A percentile compares a stretch with the other conserved stretches of the same genome.
Conservation (phyloP, 768 basidiomycete genomes). For the Termitomyces sp. region DNA sequence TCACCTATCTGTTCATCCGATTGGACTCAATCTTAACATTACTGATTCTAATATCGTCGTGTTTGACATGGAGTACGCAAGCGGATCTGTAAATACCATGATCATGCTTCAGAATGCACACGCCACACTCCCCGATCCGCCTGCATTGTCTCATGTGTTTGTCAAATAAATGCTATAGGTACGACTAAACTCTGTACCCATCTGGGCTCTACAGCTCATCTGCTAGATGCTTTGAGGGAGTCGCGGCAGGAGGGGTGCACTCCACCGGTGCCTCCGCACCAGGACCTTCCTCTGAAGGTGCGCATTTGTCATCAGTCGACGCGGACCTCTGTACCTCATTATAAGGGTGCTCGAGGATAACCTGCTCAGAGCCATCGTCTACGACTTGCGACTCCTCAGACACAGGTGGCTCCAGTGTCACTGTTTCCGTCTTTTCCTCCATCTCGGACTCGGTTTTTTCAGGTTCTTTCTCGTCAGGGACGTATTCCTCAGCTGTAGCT, state of each 20-base stretch:
- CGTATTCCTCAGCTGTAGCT: slow-evolving; percentile 35
- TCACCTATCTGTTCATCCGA: too few relatives aligned
- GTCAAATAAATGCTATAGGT: background rate
- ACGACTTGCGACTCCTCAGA: background rate
- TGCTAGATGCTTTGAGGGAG: slow-evolving; percentile 8
- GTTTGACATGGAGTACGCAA: too few relatives aligned
- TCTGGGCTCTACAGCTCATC: slow-evolving; percentile 16
- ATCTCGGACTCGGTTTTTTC: slow-evolving; percentile 38
- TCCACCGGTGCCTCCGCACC: slow-evolving; percentile 10
- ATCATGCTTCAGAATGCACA: too few relatives aligned
- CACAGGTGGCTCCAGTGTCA: background rate
- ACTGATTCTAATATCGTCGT: too few relatives aligned
- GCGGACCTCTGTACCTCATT: slow-evolving; percentile 1
- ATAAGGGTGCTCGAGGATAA: background rate
- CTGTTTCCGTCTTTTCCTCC: slow-evolving; percentile 11
- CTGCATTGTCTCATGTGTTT: background rate
- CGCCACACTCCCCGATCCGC: background rate
- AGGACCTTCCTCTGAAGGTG: background rate
- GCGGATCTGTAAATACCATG: too few relatives aligned
- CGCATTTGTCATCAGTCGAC: background rate
- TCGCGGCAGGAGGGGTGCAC: slow-evolving; percentile 1
- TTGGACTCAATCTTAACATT: too few relatives aligned
- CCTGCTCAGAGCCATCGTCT: background rate
- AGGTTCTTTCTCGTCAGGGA: slow-evolving; percentile 28
- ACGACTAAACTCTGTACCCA: background rate